phyloP scores from a whole-genome alignment of 768 basidiomycete genomes.

The Megacollybia marginata region DNA sequence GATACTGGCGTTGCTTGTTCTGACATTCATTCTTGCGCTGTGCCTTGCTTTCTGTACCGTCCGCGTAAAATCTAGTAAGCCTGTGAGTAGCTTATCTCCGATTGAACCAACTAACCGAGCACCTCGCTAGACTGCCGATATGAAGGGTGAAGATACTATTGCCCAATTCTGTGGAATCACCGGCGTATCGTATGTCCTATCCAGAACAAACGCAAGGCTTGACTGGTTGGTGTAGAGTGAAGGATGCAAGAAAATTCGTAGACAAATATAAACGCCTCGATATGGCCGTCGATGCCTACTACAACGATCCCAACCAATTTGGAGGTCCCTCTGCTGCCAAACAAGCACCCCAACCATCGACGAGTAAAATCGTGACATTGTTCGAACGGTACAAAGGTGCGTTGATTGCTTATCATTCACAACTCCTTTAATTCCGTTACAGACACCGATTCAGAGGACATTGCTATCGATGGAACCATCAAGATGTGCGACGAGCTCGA shows the following conservation, averaged over 20 bases:
- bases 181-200: conserved; percentile 55
- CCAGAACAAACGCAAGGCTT: neutral
- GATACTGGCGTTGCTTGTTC: neutral
- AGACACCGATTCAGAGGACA: conserved; percentile 58
- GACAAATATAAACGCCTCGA: conserved; percentile 67
- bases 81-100: neutral
- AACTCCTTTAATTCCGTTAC: neutral
- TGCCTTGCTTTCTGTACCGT: neutral
- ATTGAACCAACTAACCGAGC: neutral
- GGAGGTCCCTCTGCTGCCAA: conserved; percentile 12
- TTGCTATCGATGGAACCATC: conserved; percentile 76
- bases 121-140: conserved; percentile 15
- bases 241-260: conserved; percentile 62
- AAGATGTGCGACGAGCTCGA: conserved; percentile 62
- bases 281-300: conserved; percentile 67
- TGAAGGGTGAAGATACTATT: conserved; percentile 41
- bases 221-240: conserved; percentile 32
- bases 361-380: conserved; percentile 45
- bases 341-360: conserved; percentile 28
- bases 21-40: neutral
- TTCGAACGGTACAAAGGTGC: conserved; percentile 69
- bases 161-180: conserved; percentile 60
- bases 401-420: conserved; percentile 1
- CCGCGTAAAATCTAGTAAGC: neutral
- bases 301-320: conserved; percentile 43